Conservation (phyloP, 1,139 yeast genomes). For the Protomyces lactucae-debilis region DNA sequence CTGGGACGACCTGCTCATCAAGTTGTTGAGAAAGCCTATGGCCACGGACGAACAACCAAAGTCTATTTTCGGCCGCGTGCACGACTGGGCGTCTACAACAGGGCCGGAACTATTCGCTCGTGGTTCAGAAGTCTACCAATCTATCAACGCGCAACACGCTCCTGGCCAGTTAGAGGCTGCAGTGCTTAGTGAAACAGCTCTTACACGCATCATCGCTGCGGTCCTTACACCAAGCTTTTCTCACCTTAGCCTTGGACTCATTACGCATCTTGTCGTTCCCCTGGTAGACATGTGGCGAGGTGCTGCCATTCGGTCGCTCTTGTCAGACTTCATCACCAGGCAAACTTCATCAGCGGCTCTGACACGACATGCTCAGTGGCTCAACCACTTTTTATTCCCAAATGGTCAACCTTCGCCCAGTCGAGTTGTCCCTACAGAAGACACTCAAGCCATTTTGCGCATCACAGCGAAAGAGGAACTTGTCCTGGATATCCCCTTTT, state of each 20-base stretch:
- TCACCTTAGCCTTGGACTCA: not conserved
- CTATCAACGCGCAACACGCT: not conserved
- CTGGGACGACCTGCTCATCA: conserved; percentile 21
- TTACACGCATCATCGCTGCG: not conserved
- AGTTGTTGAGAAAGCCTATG: not conserved
- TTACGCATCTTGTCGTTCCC: not conserved
- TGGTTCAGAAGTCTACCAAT: not conserved
- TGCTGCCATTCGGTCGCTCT: not conserved
- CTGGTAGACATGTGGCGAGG: conserved; percentile 4
- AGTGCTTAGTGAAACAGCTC: not conserved
- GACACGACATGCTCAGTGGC: not conserved
- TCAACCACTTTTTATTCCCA: conserved; percentile 5
- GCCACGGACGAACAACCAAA: not conserved
- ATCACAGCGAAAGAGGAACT: not conserved
- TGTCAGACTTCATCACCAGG: not conserved
- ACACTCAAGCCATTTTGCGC: not conserved
- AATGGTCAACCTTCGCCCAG: conserved; percentile 10
- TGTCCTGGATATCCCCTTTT: conserved; percentile 8
- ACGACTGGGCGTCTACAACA: not conserved
- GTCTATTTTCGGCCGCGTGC: not conserved
- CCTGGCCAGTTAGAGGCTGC: no score
- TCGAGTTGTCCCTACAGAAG: not conserved
- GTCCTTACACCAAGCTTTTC: not conserved
- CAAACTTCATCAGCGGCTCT: conserved; percentile 1
- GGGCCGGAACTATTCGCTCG: not conserved